These are phyloP conservation scores for Polyplosphaeria fusca DNA, from an alignment of 495 filamentous ascomycete species.

Conservation along the genomic window DNA sequence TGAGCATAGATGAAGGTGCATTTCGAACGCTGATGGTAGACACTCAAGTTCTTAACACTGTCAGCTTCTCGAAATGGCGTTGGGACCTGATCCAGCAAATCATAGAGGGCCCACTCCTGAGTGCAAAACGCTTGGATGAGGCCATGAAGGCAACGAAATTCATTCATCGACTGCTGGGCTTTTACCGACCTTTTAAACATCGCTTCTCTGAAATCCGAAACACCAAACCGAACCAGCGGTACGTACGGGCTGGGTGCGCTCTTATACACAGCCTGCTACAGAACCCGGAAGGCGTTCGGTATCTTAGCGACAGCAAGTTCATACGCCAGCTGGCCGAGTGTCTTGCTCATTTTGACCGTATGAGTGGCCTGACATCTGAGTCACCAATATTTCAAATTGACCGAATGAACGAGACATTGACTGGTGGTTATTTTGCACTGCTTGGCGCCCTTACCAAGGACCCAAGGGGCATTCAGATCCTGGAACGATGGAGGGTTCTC, in stretches of 20 bases:
- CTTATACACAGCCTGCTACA: constrained; percentile 82
- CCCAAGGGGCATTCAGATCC: constrained; percentile 75
- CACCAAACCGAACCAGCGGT: constrained; percentile 89
- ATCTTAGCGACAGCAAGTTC: constrained; percentile 87
- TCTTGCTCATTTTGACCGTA: constrained; percentile 87
- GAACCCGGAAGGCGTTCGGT: constrained; percentile 75
- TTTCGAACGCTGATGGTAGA: constrained; percentile 86
- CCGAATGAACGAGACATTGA: constrained; percentile 77
- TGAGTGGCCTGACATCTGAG: constrained; percentile 82
- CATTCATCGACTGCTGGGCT: constrained; percentile 87
- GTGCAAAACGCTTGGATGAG: constrained; percentile 87
- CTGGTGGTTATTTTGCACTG: constrained; percentile 90
- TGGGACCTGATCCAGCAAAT: constrained; percentile 89
- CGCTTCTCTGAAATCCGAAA: constrained; percentile 83
- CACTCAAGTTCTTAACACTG: constrained; percentile 76
- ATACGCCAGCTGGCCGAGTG: constrained; percentile 92
- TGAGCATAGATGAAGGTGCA: constrained; percentile 79
- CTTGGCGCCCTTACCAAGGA: constrained; percentile 82
- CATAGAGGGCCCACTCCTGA: constrained; percentile 90
- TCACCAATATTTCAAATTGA: constrained; percentile 84
- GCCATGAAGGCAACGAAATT: constrained; percentile 94
- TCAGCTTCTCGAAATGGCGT: constrained; percentile 91
- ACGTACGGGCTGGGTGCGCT: constrained; percentile 83
- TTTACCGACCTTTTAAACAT: constrained; percentile 95
- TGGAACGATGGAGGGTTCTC: constrained; percentile 94